These are phyloP conservation scores for Monosporascus sp. DNA, from an alignment of 2,329 filamentous ascomycete genomes.

Conservation along the genomic window DNA sequence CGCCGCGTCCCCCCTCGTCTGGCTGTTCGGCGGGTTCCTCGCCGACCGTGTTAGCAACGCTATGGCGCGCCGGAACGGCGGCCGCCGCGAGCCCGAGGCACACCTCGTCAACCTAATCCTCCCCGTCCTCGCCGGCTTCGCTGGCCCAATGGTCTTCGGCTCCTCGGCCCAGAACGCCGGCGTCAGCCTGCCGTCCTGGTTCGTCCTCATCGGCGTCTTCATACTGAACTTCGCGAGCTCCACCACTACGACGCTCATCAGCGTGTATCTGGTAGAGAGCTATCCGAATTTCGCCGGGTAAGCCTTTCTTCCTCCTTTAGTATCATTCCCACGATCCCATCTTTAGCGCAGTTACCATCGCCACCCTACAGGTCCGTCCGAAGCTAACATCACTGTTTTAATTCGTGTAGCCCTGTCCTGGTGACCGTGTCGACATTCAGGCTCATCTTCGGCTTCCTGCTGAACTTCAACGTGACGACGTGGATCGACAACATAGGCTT, in stretches of 20 bases:
- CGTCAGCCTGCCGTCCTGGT: conserved; percentile 11
- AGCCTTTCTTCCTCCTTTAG: not conserved
- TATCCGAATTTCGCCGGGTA: conserved; percentile 20
- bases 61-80: conserved; percentile 13
- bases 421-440: conserved; percentile 16
- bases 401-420: conserved; percentile 13
- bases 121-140: conserved; percentile 16
- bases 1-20: conserved; percentile 9
- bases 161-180: conserved; percentile 12
- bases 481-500: conserved; percentile 14
- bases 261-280: conserved; percentile 20
- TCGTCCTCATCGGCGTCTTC: conserved; percentile 17
- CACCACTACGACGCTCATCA: conserved; percentile 16
- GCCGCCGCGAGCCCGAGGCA: conserved; percentile 21
- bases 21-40: conserved; percentile 27
- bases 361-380: not conserved
- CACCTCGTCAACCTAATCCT: conserved; percentile 19
- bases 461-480: conserved; percentile 12
- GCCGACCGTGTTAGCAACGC: conserved; percentile 25
- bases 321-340: not conserved
- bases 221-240: conserved; percentile 16
- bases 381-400: not conserved
- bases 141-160: conserved; percentile 18
- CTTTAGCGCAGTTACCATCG: not conserved
- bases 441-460: conserved; percentile 14